These are phyloP conservation scores for Albizia julibrissin DNA, from an alignment of 306 rosid genomes.

Conservation along the genomic window DNA sequence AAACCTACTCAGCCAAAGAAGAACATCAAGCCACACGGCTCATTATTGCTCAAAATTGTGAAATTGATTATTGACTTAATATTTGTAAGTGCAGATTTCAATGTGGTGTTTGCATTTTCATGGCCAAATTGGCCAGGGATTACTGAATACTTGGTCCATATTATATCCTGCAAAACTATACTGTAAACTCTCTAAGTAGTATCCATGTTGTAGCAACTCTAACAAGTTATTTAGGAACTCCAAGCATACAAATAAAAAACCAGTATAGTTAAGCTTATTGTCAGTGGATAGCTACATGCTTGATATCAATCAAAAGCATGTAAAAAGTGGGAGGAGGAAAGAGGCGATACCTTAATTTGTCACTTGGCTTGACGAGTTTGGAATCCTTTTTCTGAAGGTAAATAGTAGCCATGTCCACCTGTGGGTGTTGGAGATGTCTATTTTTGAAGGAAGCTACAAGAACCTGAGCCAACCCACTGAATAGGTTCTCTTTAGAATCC, in stretches of 20 bases:
- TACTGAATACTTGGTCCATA: neutral
- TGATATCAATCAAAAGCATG: neutral
- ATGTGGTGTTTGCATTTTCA: neutral
- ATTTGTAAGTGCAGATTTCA: neutral
- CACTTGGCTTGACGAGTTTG: neutral
- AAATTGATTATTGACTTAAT: neutral
- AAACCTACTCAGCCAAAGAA: neutral
- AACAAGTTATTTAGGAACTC: neutral
- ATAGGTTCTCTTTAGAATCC: neutral
- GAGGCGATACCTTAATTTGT: neutral
- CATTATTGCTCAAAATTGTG: neutral
- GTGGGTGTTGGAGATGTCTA: neutral
- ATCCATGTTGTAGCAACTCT: no score
- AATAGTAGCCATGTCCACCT: neutral
- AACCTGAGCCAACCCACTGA: neutral
- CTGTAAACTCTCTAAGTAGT: no score
- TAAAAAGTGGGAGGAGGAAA: neutral
- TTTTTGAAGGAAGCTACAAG: neutral
- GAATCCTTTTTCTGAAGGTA: neutral
- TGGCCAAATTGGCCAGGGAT: neutral
- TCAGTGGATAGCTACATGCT: neutral
- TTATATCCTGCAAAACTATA: no score
- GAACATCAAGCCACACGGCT: neutral
- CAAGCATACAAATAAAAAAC: neutral
- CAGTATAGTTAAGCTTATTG: neutral